Percentiles rank a stretch among this genome's conserved stretches.
These are phyloP conservation scores for Pisolithus orientalis DNA, from an alignment of 768 basidiomycete species.

Conservation along the genomic window DNA sequence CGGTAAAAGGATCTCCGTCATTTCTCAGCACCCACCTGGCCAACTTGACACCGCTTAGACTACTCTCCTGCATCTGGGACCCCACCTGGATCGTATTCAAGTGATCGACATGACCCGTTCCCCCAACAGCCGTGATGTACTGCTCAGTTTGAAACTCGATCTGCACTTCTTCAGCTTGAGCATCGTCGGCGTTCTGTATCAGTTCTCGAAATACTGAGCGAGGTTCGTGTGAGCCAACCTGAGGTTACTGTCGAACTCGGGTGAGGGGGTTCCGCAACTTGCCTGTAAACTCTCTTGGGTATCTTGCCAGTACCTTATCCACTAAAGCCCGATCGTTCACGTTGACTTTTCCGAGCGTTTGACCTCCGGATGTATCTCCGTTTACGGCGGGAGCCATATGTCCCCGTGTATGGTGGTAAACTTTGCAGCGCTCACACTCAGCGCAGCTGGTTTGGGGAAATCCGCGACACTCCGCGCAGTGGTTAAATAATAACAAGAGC, in stretches of 20 bases:
- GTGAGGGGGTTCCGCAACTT: background rate
- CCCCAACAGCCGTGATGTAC: constrained; percentile 2
- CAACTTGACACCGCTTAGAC: constrained; percentile 20
- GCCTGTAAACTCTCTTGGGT: constrained; percentile 14
- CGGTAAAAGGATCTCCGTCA: constrained; percentile 40
- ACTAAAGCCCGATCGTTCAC: constrained; percentile 13
- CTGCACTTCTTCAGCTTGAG: constrained; percentile 28
- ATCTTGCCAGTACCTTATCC: constrained; percentile 13
- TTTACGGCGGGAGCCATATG: background rate
- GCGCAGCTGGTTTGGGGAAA: no score
- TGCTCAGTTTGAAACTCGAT: constrained; percentile 30
- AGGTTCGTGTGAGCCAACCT: background rate
- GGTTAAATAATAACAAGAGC: no score
- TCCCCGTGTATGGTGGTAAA: background rate
- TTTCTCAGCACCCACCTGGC: constrained; percentile 38
- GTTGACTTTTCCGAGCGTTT: background rate
- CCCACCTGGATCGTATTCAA: constrained; percentile 2
- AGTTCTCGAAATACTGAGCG: constrained; percentile 43
- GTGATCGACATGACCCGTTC: constrained; percentile 1
- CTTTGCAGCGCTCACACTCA: no score
- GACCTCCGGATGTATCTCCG: background rate
- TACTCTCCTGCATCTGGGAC: background rate
- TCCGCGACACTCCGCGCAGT: no score
- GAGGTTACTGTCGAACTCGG: background rate
- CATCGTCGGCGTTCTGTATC: constrained; percentile 54